Evolutionary conservation across 2,329 filamentous ascomycete genomes (phyloP).

Genomic region (Scopulariopsis brevicaulis): DNA sequence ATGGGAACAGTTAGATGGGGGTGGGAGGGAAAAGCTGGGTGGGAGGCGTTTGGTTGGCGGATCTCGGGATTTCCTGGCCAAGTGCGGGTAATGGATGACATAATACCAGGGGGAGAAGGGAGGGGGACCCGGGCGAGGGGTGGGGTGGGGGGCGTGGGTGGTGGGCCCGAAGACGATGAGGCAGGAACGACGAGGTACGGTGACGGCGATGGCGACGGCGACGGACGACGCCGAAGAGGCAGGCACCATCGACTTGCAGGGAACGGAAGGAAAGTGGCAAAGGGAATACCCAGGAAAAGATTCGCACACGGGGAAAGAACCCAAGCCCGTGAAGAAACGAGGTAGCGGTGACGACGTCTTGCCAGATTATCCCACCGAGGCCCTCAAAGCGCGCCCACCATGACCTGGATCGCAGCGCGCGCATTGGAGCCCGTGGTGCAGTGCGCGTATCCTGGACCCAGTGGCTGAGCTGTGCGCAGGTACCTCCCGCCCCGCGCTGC

Average conservation of each 20-base stretch:
- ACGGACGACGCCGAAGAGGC: too few species aligned
- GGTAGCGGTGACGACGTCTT: not conserved
- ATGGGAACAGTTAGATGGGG: conserved; percentile 1
- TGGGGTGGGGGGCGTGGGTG: not conserved
- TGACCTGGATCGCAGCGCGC: not conserved
- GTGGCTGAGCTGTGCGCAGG: not conserved
- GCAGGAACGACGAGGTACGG: not conserved
- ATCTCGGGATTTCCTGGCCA: not conserved
- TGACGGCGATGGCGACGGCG: not conserved
- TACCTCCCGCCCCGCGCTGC: not conserved
- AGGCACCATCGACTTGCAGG: not conserved
- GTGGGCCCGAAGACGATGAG: not conserved
- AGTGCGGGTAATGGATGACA: conserved; percentile 1
- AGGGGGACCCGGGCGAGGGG: not conserved
- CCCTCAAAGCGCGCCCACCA: not conserved
- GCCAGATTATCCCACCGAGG: not conserved
- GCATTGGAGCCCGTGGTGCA: not conserved
- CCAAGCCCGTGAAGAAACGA: not conserved
- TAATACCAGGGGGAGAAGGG: not conserved
- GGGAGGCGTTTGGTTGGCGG: conserved; percentile 1
- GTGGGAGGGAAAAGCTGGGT: not conserved
- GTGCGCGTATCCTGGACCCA: not conserved
- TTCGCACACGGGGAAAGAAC: not conserved
- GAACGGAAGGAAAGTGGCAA: not conserved
- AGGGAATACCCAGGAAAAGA: not conserved